A percentile compares a stretch with the other conserved stretches of the same genome.
phyloP scores from a whole-genome alignment of 495 filamentous ascomycete species.

The Lepraria neglecta region DNA sequence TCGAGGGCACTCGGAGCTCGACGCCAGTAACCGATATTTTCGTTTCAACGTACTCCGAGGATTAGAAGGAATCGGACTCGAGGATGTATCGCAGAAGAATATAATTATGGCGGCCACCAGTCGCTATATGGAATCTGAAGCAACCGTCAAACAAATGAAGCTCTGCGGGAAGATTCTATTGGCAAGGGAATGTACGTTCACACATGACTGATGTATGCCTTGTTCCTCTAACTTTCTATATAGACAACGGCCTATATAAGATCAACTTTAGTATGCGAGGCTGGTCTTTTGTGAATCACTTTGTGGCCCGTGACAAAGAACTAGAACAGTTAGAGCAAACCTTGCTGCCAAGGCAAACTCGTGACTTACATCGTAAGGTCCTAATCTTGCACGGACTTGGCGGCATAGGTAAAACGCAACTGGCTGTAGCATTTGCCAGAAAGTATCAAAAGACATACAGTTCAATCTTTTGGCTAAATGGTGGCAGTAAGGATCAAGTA shows the following conservation, averaged over 20 bases:
- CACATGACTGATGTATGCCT: too few relatives aligned
- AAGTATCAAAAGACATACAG: conserved; percentile 23
- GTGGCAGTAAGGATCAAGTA: conserved; percentile 20
- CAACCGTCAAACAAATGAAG: too few relatives aligned
- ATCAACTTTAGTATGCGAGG: conserved; percentile 7
- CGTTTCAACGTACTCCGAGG: conserved; percentile 44
- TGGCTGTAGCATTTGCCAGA: conserved; percentile 26
- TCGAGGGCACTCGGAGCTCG: conserved; percentile 34
- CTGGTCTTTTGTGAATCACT: not conserved
- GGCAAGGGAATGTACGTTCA: too few relatives aligned
- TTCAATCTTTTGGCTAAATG: conserved; percentile 28
- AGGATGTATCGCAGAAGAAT: too few relatives aligned
- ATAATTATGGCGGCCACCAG: too few relatives aligned
- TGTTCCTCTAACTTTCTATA: too few relatives aligned
- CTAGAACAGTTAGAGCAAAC: conserved; percentile 2
- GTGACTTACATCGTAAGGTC: conserved; percentile 8
- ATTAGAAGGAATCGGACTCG: conserved; percentile 39
- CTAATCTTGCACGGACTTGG: conserved; percentile 38
- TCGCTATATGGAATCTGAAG: too few relatives aligned
- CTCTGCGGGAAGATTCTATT: too few relatives aligned
- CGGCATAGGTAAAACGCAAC: too few relatives aligned
- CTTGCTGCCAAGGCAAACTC: conserved; percentile 3
- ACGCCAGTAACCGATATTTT: conserved; percentile 34
- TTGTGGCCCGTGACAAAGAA: conserved; percentile 7
- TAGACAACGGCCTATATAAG: not conserved